Percentiles rank a stretch among this genome's conserved stretches.
These are phyloP conservation scores for Ichthyophonus hoferi DNA, from an alignment of 208 protist species.

Conservation along the genomic window DNA sequence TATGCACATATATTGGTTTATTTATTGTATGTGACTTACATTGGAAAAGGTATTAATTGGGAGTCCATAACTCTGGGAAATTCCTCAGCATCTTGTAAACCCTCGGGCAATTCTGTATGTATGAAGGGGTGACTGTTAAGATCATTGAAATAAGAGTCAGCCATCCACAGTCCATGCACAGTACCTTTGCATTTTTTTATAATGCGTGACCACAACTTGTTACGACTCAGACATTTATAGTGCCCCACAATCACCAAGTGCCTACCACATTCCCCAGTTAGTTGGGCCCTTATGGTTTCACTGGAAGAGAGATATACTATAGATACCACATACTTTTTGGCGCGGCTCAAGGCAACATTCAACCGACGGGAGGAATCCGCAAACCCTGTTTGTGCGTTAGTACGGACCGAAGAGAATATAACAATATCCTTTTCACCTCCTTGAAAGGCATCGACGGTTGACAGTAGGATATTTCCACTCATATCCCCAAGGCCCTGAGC, in stretches of 20 bases:
- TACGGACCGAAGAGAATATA: conserved; percentile 57
- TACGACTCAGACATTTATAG: neutral
- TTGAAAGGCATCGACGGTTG: conserved; percentile 69
- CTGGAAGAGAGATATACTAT: too few species aligned
- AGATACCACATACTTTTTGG: too few species aligned
- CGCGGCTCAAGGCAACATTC: conserved; percentile 67
- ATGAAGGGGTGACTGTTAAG: neutral
- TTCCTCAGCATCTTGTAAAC: neutral
- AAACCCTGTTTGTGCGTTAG: conserved; percentile 52
- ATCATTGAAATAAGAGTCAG: neutral
- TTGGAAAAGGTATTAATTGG: too few species aligned
- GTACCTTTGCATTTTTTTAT: neutral
- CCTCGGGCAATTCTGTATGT: neutral
- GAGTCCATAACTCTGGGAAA: too few species aligned
- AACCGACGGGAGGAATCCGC: conserved; percentile 60
- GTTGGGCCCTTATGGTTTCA: too few species aligned
- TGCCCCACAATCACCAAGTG: conserved; percentile 8
- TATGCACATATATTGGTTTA: too few species aligned
- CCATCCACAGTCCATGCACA: too few species aligned
- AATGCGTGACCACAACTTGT: neutral
- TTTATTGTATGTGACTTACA: too few species aligned
- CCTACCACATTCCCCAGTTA: neutral
- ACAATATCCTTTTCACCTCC: conserved; percentile 67
- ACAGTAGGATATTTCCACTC: conserved; percentile 43
- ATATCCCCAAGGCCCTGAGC: neutral